Conservation (phyloP, 2,329 filamentous ascomycete genomes). For the Macroventuria anomochaeta region DNA sequence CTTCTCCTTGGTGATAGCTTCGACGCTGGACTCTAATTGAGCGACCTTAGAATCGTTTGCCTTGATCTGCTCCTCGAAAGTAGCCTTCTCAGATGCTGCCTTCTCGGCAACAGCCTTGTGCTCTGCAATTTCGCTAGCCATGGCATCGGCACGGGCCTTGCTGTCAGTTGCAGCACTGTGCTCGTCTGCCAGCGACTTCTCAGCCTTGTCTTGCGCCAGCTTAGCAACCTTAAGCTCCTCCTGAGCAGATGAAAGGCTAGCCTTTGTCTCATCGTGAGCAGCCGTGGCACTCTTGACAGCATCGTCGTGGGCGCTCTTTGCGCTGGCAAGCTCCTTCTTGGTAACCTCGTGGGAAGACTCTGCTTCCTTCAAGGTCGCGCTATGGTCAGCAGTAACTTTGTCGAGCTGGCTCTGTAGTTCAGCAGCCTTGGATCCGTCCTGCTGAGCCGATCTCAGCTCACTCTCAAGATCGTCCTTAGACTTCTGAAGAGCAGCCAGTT, state of each 20-base stretch:
- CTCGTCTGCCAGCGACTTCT: constrained; percentile 22
- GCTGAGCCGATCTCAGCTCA: constrained; percentile 28
- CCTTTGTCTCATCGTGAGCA: constrained; percentile 19
- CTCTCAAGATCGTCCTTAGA: constrained; percentile 27
- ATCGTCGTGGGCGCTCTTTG: constrained; percentile 14
- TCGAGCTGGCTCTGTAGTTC: constrained; percentile 35
- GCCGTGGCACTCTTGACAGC: constrained; percentile 18
- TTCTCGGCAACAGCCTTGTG: constrained; percentile 35
- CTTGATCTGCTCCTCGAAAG: constrained; percentile 34
- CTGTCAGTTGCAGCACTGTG: constrained; percentile 28
- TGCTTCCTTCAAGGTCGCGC: constrained; percentile 28
- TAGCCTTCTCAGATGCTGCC: constrained; percentile 27
- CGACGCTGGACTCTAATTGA: constrained; percentile 28
- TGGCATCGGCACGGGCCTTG: constrained; percentile 20
- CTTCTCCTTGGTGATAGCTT: constrained; percentile 23
- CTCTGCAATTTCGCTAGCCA: constrained; percentile 29
- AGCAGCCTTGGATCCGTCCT: constrained; percentile 25
- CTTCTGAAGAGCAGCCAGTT: constrained; percentile 23
- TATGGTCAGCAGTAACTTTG: constrained; percentile 25
- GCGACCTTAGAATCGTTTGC: constrained; percentile 32
- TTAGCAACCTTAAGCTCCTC: constrained; percentile 21
- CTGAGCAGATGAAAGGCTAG: constrained; percentile 10
- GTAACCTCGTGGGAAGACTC: constrained; percentile 22
- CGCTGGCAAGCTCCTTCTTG: constrained; percentile 15
- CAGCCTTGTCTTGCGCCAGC: constrained; percentile 15